Conservation (phyloP, 2,329 filamentous ascomycete genomes). For the Dactylellina drechsleri region DNA sequence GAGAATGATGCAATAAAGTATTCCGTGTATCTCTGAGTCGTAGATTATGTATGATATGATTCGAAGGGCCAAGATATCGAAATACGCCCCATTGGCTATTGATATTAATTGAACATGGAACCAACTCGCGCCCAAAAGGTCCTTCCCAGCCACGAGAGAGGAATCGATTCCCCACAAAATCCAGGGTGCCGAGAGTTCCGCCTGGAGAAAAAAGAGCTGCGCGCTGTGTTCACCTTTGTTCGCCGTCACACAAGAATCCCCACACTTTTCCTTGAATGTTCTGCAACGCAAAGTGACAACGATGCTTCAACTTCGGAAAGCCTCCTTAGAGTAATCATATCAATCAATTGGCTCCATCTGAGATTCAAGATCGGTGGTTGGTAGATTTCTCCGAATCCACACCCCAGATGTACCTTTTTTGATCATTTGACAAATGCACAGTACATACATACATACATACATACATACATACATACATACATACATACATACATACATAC, state of each 20-base stretch:
- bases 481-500: no score
- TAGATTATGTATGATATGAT: no score
- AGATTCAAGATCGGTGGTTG: constrained; percentile 21
- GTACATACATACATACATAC: constrained; percentile 25
- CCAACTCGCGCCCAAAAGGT: neutral
- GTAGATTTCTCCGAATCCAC: constrained; percentile 11
- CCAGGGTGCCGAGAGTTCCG: constrained; percentile 40
- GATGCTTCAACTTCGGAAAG: neutral
- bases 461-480: no score
- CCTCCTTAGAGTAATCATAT: no score
- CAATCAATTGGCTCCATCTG: constrained; percentile 1
- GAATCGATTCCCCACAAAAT: constrained; percentile 28
- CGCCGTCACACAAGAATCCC: constrained; percentile 51
- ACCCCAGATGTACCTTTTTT: constrained; percentile 10
- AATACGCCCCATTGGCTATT: no score
- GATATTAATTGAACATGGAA: no score
- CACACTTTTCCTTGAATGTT: constrained; percentile 13
- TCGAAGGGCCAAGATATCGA: no score
- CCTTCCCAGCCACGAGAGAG: neutral
- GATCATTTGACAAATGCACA: constrained; percentile 44
- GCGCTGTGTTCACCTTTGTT: constrained; percentile 17
- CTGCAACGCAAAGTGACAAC: constrained; percentile 12
- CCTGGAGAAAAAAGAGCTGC: constrained; percentile 17
- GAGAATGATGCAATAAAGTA: constrained; percentile 48
- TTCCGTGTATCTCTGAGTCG: constrained; percentile 1